Conservation (phyloP, 768 basidiomycete species). For the Mycena kentingensis region DNA sequence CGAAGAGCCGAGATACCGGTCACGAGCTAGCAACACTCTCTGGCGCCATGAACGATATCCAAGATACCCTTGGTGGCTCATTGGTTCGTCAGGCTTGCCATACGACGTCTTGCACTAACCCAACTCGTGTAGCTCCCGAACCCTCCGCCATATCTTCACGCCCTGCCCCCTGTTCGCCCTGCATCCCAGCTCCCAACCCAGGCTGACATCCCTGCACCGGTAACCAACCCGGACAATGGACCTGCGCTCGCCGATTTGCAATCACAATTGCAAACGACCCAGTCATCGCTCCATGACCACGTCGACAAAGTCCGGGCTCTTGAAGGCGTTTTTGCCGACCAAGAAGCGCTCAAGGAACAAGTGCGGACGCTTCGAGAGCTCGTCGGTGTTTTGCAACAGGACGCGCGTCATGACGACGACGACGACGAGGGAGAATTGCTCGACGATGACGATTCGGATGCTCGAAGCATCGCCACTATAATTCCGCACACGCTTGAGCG, state of each 20-base stretch:
- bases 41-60: constrained; percentile 84
- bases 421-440: constrained; percentile 27
- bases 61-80: constrained; percentile 85
- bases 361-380: constrained; percentile 70
- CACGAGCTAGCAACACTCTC: constrained; percentile 79
- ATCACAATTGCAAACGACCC: constrained; percentile 81
- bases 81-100: constrained; percentile 51
- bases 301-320: constrained; percentile 81
- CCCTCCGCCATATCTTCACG: constrained; percentile 62
- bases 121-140: constrained; percentile 54
- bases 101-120: constrained; percentile 14
- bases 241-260: constrained; percentile 64
- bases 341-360: constrained; percentile 81
- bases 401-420: constrained; percentile 8
- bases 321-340: constrained; percentile 80
- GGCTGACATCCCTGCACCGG: constrained; percentile 5
- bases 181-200: constrained; percentile 22
- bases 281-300: constrained; percentile 71
- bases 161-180: constrained; percentile 66
- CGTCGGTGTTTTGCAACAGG: constrained; percentile 36
- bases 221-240: constrained; percentile 11
- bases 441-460: constrained; percentile 71
- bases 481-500: constrained; percentile 68
- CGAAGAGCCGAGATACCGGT: constrained; percentile 92
- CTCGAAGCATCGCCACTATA: constrained; percentile 71